Base-by-base conservation (phyloP, 2,329 filamentous ascomycete genomes). In the Cercospora sojina region DNA sequence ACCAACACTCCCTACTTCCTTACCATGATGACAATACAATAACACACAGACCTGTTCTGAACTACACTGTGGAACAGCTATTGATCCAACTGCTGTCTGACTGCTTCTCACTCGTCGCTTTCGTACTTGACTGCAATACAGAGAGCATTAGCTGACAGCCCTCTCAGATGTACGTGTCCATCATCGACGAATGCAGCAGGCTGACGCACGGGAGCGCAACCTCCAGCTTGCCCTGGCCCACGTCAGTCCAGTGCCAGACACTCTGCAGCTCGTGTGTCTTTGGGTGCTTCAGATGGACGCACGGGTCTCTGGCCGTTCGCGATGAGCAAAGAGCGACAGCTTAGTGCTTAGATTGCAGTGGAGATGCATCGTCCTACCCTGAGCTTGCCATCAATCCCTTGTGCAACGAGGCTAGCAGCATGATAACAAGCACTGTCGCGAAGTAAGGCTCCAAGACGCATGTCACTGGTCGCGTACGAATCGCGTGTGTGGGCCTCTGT, bases 41-140 rank as follows among this genome's bases (percentile, higher is more conserved):
- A 71, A 69, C 62, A 70, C 72, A 75, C 73, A 76, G 73, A 75
- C 73, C 73, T 76, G 72, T 70, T 74, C 74, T 71, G 72, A 76
- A 76, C 57, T 51, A 58, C 51, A 49, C 66, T 75, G 74, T 74
- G 64, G 74, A 74, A 71, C 68, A 67, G 70, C 64, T 73, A 69
- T 65, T 75, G 72, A 71, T 75, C 74, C 74, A 76, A 76, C 74
- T 76, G 74, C 74, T 76, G 74, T 76, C 74, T 76, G 74, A 76
- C 61, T 25, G 49, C 27, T 56, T 18, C 31, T 35, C 43, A 59
- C 58, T 16, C 31, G 7, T 25, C 32, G n/a, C 13, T 16, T 59
- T 47, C 18, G 16, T 6, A 5, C 29, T 23, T 38, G 29, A 23
- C 7, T 20, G 55, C 55, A 23, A 38, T 16, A 32, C 3, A 20